These are phyloP conservation scores for Glycine latifolia DNA, from an alignment of 306 rosid species.

Conservation along the genomic window DNA sequence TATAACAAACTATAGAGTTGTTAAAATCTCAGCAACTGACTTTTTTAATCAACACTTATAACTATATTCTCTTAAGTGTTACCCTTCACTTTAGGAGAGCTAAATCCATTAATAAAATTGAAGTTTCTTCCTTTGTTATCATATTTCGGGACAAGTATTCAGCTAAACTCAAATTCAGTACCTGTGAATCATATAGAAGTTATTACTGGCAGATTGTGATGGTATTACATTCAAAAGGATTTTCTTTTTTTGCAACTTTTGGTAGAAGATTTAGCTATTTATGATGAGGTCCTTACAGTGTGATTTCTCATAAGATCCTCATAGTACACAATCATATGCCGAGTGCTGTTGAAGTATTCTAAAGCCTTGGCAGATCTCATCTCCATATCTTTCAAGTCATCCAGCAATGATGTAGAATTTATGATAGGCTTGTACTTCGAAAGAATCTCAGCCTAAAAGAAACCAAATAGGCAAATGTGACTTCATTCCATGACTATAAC, in stretches of 20 bases:
- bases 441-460: conserved; percentile 76
- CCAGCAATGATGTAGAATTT: conserved; percentile 66
- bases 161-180: conserved; percentile 21
- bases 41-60: neutral
- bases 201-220: neutral
- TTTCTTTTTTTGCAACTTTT: neutral
- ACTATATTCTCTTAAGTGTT: neutral
- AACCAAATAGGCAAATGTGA: conserved; percentile 37
- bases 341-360: conserved; percentile 75
- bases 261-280: conserved; percentile 1
- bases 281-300: conserved; percentile 63
- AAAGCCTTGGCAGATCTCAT: conserved; percentile 63
- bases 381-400: conserved; percentile 76
- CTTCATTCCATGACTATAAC: conserved; percentile 24
- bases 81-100: neutral
- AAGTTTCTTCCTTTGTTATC: conserved; percentile 1
- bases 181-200: neutral
- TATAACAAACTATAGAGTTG: neutral
- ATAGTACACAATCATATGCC: conserved; percentile 78
- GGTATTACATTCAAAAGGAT: neutral
- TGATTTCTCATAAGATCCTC: conserved; percentile 80
- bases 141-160: neutral
- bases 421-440: conserved; percentile 82
- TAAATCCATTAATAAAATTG: neutral
- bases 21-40: neutral